Base-by-base conservation (phyloP, 2,329 filamentous ascomycete genomes). In the Scytalidium sp. region DNA sequence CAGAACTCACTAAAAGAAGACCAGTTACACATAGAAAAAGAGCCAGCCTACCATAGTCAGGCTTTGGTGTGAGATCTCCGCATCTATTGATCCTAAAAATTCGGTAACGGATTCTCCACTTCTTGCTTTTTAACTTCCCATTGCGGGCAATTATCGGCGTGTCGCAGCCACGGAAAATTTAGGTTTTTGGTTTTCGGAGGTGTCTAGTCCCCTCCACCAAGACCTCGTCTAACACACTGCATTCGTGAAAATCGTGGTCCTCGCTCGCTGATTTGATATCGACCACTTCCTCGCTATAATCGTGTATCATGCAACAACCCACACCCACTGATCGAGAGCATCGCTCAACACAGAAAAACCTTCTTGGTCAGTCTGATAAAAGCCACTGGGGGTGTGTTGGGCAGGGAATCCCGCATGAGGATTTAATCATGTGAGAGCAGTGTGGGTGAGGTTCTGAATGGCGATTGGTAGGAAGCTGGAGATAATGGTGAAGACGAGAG, bases 381-480 rank as follows among this genome's bases (percentile, higher is more conserved):
- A 43, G 20, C n/a, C 13, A 19, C 11, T 43, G 23, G 20, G 32
- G 32, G 32, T 36, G 32, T 36, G 32, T 47, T 46, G 43, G 46
- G 46, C 49, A 52, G 53, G 58, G 57, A 53, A 56, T 50, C 58
- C 51, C 60, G 62, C 62, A 64, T 61, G 46, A 55, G 43, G 48
- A 43, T 57, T 56, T 48, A 57, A 45, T 64, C 62, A 64, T 62
- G 60, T 64, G 62, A 64, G 58, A 29, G 42, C 25, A 32, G 59
- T 63, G 56, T 64, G 15, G 15, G 20, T 36, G 17, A n/a, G 17
- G 17, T n/a, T n/a, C 32, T 36, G 11, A 15, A 36, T 15, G 32
- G 11, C 11, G 13, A 36, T 36, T 36, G 32, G 32, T 36, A n/a
- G 32, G 32, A 36, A 36, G 5, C 32, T 8, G 32, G 13, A 36